Conservation (phyloP, 345 rosid species). For the Camelina hispida region DNA sequence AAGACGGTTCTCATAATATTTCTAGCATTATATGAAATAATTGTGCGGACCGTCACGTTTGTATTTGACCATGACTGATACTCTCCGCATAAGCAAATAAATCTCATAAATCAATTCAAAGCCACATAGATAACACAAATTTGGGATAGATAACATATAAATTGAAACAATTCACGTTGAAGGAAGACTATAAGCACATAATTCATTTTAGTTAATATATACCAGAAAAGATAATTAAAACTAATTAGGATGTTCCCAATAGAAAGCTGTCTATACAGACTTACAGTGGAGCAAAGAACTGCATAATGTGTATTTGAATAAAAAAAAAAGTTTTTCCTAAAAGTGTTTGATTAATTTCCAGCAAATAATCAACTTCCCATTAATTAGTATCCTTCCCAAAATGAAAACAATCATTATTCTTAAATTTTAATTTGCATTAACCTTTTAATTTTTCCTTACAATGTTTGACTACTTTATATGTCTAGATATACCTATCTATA, state of each 20-base stretch:
- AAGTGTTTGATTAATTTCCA: conserved; percentile 13
- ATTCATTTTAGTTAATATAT: background rate
- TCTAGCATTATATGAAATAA: background rate
- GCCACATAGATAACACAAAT: background rate
- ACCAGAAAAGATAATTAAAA: background rate
- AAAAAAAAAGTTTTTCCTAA: background rate
- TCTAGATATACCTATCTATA: background rate
- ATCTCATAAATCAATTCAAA: background rate
- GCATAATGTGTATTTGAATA: background rate
- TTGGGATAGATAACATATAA: background rate
- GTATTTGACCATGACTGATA: background rate
- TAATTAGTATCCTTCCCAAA: conserved; percentile 16
- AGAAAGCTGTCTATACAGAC: background rate
- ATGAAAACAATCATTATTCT: background rate
- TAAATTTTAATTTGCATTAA: background rate
- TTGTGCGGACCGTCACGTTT: background rate
- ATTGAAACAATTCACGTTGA: background rate
- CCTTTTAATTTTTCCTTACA: background rate
- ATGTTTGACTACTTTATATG: conserved; percentile 33
- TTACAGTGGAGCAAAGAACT: conserved; percentile 3
- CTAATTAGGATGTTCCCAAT: background rate
- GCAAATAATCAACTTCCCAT: conserved; percentile 19
- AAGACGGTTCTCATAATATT: background rate
- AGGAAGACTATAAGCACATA: conserved; percentile 12
- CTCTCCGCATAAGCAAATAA: background rate